A percentile compares a stretch with the other conserved stretches of the same genome.
Evolutionary conservation across 1,139 yeast genomes (phyloP).

Genomic region (Candida sojae): DNA sequence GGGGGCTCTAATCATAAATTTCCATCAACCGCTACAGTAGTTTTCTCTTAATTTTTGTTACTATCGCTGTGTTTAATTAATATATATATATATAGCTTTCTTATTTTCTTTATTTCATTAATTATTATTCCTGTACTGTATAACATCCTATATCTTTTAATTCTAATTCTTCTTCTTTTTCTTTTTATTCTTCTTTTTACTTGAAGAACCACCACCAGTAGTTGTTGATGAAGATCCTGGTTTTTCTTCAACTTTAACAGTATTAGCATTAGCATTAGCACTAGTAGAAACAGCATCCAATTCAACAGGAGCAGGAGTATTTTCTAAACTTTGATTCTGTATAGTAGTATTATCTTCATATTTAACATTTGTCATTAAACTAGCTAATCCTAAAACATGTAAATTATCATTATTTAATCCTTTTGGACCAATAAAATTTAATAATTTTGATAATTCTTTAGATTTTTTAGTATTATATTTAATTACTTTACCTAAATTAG

Average conservation of each 20-base stretch:
- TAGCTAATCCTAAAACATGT: slow-evolving; percentile 38
- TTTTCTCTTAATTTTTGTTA: no score
- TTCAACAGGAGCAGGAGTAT: slow-evolving; percentile 13
- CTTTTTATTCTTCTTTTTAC: slow-evolving; percentile 25
- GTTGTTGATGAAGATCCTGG: slow-evolving; percentile 5
- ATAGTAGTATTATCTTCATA: slow-evolving; percentile 27
- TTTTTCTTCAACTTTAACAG: slow-evolving; percentile 4
- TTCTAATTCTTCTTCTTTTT: slow-evolving; percentile 24
- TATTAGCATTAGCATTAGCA: neutral
- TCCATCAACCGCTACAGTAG: no score
- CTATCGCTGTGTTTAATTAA: no score
- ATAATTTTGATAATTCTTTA: slow-evolving; percentile 77
- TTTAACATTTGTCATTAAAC: slow-evolving; percentile 43
- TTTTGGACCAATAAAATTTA: slow-evolving; percentile 84
- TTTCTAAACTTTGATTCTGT: slow-evolving; percentile 4
- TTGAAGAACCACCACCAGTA: slow-evolving; percentile 6
- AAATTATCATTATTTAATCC: slow-evolving; percentile 50
- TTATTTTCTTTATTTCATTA: no score
- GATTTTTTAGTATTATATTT: slow-evolving; percentile 61
- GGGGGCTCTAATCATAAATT: no score
- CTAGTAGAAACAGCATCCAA: slow-evolving; percentile 4
- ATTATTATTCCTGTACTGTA: neutral
- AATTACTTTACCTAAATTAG: slow-evolving; percentile 68
- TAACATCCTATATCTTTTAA: neutral
- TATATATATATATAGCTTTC: no score